These are phyloP conservation scores for Dillenia suffruticosa DNA, from an alignment of 164 flowering plant genomes.

Conservation along the genomic window DNA sequence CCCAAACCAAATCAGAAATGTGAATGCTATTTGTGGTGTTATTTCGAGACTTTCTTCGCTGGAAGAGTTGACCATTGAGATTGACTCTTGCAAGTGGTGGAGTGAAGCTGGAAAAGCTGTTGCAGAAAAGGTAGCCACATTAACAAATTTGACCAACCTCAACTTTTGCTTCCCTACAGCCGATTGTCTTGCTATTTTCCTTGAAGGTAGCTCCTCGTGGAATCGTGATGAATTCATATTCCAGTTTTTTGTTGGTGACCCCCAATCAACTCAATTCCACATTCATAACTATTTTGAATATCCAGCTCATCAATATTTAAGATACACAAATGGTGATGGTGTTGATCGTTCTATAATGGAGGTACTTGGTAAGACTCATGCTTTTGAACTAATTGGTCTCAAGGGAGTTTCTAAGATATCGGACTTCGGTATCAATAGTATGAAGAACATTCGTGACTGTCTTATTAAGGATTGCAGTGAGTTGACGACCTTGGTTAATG, in stretches of 20 bases:
- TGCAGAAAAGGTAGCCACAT: slow-evolving; percentile 3
- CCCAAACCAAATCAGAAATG: not conserved
- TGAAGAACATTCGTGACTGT: slow-evolving; percentile 7
- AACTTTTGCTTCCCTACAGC: slow-evolving; percentile 13
- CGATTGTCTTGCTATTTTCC: slow-evolving; percentile 1
- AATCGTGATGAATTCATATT: slow-evolving; percentile 2
- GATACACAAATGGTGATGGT: slow-evolving; percentile 6
- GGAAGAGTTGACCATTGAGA: slow-evolving; percentile 20
- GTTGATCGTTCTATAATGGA: not conserved
- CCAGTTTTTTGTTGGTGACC: slow-evolving; percentile 6
- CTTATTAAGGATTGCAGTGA: slow-evolving; percentile 7
- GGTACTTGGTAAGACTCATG: slow-evolving; percentile 7
- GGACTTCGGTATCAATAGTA: slow-evolving; percentile 5
- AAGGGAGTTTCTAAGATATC: slow-evolving; percentile 8
- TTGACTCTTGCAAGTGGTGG: not conserved
- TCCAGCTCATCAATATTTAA: slow-evolving; percentile 1
- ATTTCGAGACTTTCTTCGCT: slow-evolving; percentile 3
- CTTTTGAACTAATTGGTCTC: slow-evolving; percentile 11
- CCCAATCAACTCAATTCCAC: not conserved
- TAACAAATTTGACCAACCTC: slow-evolving; percentile 4
- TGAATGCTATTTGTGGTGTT: not conserved
- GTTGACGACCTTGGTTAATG: slow-evolving; percentile 4
- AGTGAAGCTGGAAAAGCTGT: slow-evolving; percentile 2
- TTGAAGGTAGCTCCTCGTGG: slow-evolving; percentile 1
- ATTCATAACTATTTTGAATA: not conserved